These are phyloP conservation scores for Limnanthes douglasii DNA, from an alignment of 345 rosid genomes.

Conservation along the genomic window DNA sequence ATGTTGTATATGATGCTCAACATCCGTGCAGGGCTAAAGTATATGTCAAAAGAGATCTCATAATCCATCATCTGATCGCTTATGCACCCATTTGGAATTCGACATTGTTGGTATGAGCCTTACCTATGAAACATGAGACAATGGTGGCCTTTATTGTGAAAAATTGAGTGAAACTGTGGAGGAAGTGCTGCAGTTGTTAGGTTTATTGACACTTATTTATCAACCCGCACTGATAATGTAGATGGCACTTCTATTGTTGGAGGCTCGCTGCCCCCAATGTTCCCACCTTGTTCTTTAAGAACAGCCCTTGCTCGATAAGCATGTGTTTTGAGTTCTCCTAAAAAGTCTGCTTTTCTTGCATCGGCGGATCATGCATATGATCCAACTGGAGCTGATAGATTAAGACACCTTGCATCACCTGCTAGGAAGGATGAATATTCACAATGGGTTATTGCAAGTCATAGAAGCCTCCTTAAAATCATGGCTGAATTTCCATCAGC, in stretches of 20 bases:
- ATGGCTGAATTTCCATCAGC: constrained; percentile 70
- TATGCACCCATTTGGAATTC: constrained; percentile 75
- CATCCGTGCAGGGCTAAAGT: constrained; percentile 87
- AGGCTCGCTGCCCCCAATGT: constrained; percentile 53
- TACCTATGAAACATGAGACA: constrained; percentile 35
- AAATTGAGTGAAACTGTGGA: constrained; percentile 48
- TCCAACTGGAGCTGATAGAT: constrained; percentile 48
- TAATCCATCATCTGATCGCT: constrained; percentile 56
- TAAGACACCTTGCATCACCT: constrained; percentile 54
- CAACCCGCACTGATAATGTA: constrained; percentile 46
- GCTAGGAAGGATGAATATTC: constrained; percentile 78
- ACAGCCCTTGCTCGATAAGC: constrained; percentile 49
- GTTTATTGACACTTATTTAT: constrained; percentile 48
- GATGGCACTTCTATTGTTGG: constrained; percentile 58
- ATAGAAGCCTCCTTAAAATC: constrained; percentile 74
- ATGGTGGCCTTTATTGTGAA: constrained; percentile 49
- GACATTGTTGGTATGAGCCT: constrained; percentile 59
- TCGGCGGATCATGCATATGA: constrained; percentile 69
- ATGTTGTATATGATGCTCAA: constrained; percentile 42
- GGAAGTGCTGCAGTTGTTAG: constrained; percentile 45
- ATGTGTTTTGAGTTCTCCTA: constrained; percentile 56
- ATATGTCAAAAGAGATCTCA: constrained; percentile 59
- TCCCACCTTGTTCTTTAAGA: constrained; percentile 49
- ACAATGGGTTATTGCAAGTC: constrained; percentile 44
- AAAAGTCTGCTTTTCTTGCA: constrained; percentile 61